Base-by-base conservation (phyloP, 2,329 filamentous ascomycete species). In the Orbilia blumenaviensis region DNA sequence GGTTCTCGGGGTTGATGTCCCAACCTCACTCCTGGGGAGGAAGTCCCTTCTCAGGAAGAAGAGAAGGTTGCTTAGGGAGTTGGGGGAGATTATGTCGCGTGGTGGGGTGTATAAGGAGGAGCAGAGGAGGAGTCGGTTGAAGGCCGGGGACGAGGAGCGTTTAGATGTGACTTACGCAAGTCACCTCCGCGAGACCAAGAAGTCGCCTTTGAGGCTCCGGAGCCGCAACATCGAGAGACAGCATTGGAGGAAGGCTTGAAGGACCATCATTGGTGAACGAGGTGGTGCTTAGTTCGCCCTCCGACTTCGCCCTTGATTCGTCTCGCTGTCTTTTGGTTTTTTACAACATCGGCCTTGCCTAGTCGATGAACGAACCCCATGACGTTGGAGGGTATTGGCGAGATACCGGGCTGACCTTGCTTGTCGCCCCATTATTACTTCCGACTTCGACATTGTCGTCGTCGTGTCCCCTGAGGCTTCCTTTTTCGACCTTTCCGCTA, bases 21-120 rank as follows among this genome's bases (percentile, higher is more conserved):
- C 72, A 41, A 48, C 67, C 29, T 50, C 27, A 34, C 21, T 41
- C 8, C 10, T 10, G 14, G 58, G 46, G 48, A 34, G 62, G 64
- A 27, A 46, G 6, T 60, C 23, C 8, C 62, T 76, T 36, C 12
- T 60, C 23, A 36, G 64, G 25, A 76, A 76, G 60, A 69, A 61
- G 34, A 62, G 66, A 10, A 46, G 72, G 41, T 18, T 76, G 32
- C 18, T 69, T 5, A 61, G 67, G 23, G 72, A 76, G 64, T 54
- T 76, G 29, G 58, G 36, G n/a, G 56, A 52, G 10, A 62, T 50
- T 27, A 9, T 29, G 25, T 25, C 58, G n/a, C 46, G 72, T 12
- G 67, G 48, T 12, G 36, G 36, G 21, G 42, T 50, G n/a, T 76
- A 76, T 29, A 69, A 60, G 56, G 48, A 23, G 8, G 72, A 76